phyloP scores from a whole-genome alignment of 2,329 filamentous ascomycete species.

The Calonectria henricotiae region DNA sequence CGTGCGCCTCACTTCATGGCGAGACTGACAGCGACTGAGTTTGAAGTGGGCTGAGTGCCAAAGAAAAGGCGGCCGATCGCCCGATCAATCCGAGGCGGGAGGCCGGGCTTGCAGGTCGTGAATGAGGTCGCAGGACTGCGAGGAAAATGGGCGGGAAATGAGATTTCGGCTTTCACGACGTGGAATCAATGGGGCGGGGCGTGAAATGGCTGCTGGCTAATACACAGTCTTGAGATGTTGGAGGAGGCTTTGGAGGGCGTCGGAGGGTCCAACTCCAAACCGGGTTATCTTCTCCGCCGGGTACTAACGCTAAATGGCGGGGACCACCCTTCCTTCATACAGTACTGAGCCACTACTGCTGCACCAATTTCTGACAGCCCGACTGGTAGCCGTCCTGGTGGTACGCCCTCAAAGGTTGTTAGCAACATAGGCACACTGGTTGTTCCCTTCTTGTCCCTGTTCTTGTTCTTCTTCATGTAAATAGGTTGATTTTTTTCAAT shows the following conservation, averaged over 20 bases:
- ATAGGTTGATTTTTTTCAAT: conserved; percentile 5
- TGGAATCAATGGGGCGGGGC: conserved; percentile 1
- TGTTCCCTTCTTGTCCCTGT: background rate
- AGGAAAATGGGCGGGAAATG: background rate
- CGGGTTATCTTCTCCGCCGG: conserved; percentile 29
- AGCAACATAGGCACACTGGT: too few relatives aligned
- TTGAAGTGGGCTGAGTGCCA: conserved; percentile 13
- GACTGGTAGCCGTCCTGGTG: conserved; percentile 7
- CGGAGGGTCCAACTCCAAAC: conserved; percentile 24
- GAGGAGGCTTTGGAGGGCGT: conserved; percentile 18
- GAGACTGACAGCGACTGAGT: conserved; percentile 2
- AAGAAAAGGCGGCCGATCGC: conserved; percentile 25
- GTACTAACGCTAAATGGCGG: conserved; percentile 22
- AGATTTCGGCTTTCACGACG: conserved; percentile 3
- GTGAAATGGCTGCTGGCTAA: conserved; percentile 5
- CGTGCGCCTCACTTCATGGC: conserved; percentile 20
- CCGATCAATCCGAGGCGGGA: conserved; percentile 6
- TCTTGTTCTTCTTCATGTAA: background rate
- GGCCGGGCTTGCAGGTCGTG: background rate
- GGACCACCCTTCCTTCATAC: background rate
- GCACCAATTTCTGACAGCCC: conserved; percentile 13
- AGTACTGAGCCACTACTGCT: background rate
- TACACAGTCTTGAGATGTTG: conserved; percentile 18
- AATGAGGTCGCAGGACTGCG: background rate
- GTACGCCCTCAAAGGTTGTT: background rate